Conservation (phyloP, 768 basidiomycete species). For the Psilocybe azurescens region DNA sequence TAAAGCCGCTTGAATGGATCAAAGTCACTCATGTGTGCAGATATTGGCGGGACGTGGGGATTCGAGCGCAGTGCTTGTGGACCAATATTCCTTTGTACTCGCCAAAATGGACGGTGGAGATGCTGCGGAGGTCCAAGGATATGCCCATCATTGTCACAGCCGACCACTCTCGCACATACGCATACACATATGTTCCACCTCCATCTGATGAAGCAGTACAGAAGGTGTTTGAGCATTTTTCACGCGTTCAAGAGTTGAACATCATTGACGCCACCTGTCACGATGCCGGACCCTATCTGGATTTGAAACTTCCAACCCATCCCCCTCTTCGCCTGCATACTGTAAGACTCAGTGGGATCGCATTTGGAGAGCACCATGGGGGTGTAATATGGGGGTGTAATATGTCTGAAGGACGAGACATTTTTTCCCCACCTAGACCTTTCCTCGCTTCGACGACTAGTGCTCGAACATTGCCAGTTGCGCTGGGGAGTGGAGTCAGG, state of each 20-base stretch:
- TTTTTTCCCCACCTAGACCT: not conserved
- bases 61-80: not conserved
- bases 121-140: not conserved
- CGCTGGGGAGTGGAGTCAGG: not conserved
- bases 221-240: not conserved
- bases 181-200: not conserved
- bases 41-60: not conserved
- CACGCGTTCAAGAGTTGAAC: not conserved
- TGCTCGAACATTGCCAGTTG: not conserved
- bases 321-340: not conserved
- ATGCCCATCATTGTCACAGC: not conserved
- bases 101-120: not conserved
- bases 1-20: not conserved
- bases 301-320: not conserved
- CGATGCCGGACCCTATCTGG: not conserved
- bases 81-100: not conserved
- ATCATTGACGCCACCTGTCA: not conserved
- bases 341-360: not conserved
- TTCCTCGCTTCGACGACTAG: not conserved
- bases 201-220: not conserved
- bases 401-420: not conserved
- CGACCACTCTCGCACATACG: not conserved
- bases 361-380: not conserved
- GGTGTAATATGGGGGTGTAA: not conserved
- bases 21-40: conserved; percentile 1